These are phyloP conservation scores for Phialemoniopsis sp. DNA, from an alignment of 2,329 filamentous ascomycete species.

Conservation along the genomic window DNA sequence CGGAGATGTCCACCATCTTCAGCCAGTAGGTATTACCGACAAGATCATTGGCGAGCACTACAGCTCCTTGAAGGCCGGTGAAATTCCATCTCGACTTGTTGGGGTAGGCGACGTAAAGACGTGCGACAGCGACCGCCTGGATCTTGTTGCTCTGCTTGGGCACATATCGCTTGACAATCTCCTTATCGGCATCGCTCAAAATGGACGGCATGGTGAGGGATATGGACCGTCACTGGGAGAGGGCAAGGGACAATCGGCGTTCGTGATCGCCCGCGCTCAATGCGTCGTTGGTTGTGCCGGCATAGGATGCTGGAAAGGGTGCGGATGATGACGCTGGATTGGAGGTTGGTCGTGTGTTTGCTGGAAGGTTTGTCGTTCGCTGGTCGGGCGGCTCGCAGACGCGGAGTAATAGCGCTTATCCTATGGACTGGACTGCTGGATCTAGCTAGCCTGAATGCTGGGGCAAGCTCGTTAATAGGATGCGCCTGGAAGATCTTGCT, in stretches of 20 bases:
- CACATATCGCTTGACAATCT: conserved; percentile 90
- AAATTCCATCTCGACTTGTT: conserved; percentile 86
- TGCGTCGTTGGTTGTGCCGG: not conserved
- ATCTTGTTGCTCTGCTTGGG: conserved; percentile 97
- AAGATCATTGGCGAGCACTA: conserved; percentile 86
- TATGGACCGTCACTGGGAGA: not conserved
- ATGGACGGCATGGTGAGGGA: conserved; percentile 53
- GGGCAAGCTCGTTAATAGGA: too few relatives aligned
- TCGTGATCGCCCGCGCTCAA: too few relatives aligned
- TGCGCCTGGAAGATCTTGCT: too few relatives aligned
- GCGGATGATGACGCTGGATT: too few relatives aligned
- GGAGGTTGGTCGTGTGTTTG: too few relatives aligned
- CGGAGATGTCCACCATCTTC: conserved; percentile 95
- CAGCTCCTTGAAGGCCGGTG: conserved; percentile 87
- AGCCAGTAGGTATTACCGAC: conserved; percentile 97
- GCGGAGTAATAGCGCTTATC: too few relatives aligned
- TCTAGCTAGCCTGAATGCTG: too few relatives aligned
- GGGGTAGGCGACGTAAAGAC: conserved; percentile 89
- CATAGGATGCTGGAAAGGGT: too few relatives aligned
- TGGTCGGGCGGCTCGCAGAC: too few relatives aligned
- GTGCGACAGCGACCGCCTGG: conserved; percentile 87
- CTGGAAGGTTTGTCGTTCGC: too few relatives aligned
- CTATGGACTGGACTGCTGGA: too few relatives aligned
- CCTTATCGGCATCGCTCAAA: conserved; percentile 89
- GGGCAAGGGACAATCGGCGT: not conserved